Evolutionary conservation across 2,329 filamentous ascomycete genomes (phyloP).

Genomic region (Fusarium vanettenii): DNA sequence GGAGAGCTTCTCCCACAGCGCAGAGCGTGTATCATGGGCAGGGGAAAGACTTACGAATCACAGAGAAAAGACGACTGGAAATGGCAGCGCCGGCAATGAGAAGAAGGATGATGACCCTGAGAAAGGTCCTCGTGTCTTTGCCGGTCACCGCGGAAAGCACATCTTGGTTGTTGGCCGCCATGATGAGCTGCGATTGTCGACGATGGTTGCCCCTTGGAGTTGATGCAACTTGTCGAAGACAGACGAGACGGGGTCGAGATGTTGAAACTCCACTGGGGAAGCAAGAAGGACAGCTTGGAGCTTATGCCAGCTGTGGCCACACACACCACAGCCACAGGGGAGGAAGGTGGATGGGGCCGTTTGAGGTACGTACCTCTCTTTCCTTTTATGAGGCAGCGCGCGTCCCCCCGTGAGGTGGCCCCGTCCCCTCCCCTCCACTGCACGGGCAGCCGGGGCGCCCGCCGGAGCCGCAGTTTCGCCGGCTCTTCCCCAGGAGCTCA

Average conservation of each 20-base stretch:
- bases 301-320: slow-evolving; percentile 44
- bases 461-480: slow-evolving; percentile 39
- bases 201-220: slow-evolving; percentile 44
- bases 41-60: slow-evolving; percentile 80
- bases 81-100: slow-evolving; percentile 93
- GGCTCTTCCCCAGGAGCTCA: slow-evolving; percentile 16
- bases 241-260: slow-evolving; percentile 35
- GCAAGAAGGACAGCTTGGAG: slow-evolving; percentile 60
- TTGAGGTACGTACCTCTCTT: slow-evolving; percentile 37
- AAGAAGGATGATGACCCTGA: slow-evolving; percentile 89
- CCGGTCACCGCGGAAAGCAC: slow-evolving; percentile 81
- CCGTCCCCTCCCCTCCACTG: background rate
- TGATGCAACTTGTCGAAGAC: slow-evolving; percentile 49
- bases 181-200: slow-evolving; percentile 53
- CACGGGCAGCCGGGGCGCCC: background rate
- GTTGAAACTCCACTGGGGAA: slow-evolving; percentile 37
- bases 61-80: slow-evolving; percentile 94
- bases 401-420: background rate
- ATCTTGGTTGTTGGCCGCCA: slow-evolving; percentile 60
- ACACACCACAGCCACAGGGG: background rate
- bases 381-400: background rate
- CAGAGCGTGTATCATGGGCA: slow-evolving; percentile 19
- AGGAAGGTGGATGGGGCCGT: slow-evolving; percentile 25
- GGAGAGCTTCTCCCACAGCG: background rate
- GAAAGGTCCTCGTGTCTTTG: slow-evolving; percentile 83